A percentile compares a stretch with the other conserved stretches of the same genome.
Conservation (phyloP, 2,329 filamentous ascomycete genomes). For the Gaeumannomyces sp. region DNA sequence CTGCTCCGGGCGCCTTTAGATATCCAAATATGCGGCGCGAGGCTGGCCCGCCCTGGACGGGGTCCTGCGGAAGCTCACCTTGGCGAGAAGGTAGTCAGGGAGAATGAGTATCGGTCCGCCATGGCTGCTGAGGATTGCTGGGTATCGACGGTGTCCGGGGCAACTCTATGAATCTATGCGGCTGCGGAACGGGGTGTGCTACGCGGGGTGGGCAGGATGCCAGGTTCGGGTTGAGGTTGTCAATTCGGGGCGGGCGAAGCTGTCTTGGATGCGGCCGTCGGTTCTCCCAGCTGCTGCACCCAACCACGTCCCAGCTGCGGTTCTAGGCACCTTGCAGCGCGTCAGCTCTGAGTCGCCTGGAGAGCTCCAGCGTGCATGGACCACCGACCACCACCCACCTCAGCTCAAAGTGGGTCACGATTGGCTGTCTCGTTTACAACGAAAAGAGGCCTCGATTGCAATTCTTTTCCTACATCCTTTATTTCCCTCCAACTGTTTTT, state of each 20-base stretch:
- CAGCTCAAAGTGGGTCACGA: neutral
- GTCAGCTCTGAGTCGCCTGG: constrained; percentile 1
- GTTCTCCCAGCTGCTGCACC: neutral
- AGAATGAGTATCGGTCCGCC: constrained; percentile 99
- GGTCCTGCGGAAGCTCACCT: constrained; percentile 56
- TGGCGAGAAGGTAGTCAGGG: constrained; percentile 97
- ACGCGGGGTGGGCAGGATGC: neutral
- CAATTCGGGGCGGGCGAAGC: neutral
- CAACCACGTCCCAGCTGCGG: neutral
- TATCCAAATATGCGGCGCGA: neutral
- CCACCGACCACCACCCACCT: neutral
- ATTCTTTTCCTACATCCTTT: no score
- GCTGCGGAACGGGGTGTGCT: neutral
- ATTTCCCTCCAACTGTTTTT: no score
- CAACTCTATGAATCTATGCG: neutral
- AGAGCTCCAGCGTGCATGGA: neutral
- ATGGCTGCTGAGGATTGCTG: constrained; percentile 43
- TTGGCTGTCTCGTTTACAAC: neutral
- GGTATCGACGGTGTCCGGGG: neutral
- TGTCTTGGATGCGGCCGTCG: neutral
- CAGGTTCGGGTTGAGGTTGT: neutral
- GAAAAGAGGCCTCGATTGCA: no score
- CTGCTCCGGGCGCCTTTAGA: neutral
- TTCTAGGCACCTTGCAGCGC: constrained; percentile 6
- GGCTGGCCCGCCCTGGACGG: constrained; percentile 14